Conservation (phyloP, 768 basidiomycete genomes). For the Hygrocybe punicea region DNA sequence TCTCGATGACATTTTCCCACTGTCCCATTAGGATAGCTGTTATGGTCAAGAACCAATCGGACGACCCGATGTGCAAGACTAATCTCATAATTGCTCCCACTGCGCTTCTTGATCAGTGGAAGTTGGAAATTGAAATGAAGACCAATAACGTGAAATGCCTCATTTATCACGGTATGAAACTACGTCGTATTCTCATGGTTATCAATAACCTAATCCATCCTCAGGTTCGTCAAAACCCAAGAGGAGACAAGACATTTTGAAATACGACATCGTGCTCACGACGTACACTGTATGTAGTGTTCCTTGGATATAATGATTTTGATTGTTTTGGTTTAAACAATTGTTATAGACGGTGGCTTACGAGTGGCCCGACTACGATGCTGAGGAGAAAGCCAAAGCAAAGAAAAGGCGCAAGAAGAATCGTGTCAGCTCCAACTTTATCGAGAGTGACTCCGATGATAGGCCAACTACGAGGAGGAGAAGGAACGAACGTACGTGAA, state of each 20-base stretch:
- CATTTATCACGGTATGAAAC: constrained; percentile 57
- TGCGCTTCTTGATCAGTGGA: constrained; percentile 67
- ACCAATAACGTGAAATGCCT: constrained; percentile 49
- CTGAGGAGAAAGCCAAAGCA: constrained; percentile 42
- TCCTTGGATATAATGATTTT: neutral
- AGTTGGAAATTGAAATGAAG: constrained; percentile 56
- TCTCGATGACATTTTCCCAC: neutral
- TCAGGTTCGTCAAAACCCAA: constrained; percentile 47
- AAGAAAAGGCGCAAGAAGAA: constrained; percentile 24
- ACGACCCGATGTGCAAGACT: constrained; percentile 51
- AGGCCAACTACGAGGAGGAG: no score
- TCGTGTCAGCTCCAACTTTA: constrained; percentile 29
- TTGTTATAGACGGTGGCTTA: constrained; percentile 47
- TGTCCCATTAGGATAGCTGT: constrained; percentile 48
- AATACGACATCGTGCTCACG: constrained; percentile 45
- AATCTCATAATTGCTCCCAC: constrained; percentile 67
- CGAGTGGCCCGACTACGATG: constrained; percentile 58
- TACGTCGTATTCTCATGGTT: neutral
- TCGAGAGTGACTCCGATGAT: constrained; percentile 6
- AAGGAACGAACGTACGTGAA: no score
- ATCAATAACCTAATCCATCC: neutral
- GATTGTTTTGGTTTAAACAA: no score
- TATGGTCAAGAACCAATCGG: constrained; percentile 52
- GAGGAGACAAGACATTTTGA: constrained; percentile 45
- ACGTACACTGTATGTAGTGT: constrained; percentile 3